These are phyloP conservation scores for Trametes elegans DNA, from an alignment of 768 basidiomycete genomes.

Conservation along the genomic window DNA sequence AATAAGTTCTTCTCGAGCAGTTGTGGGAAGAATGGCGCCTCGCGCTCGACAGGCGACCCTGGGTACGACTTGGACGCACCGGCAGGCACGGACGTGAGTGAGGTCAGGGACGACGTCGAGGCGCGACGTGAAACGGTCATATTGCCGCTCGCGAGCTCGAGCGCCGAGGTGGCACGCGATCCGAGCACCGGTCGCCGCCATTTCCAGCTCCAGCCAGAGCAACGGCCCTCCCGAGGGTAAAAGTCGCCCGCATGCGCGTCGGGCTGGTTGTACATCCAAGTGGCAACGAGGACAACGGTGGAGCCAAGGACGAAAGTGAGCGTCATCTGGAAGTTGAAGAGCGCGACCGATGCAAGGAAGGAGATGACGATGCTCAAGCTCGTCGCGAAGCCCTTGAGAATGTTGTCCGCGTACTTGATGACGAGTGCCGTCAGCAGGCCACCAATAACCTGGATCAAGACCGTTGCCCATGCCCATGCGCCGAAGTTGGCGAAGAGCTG, in stretches of 20 bases:
- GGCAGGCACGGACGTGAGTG: constrained; percentile 20
- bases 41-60: constrained; percentile 26
- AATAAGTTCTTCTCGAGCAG: constrained; percentile 25
- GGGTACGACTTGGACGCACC: constrained; percentile 22
- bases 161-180: constrained; percentile 23
- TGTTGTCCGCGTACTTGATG: constrained; percentile 93
- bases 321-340: constrained; percentile 89
- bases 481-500: constrained; percentile 84
- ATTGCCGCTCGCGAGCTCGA: constrained; percentile 24
- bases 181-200: constrained; percentile 20
- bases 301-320: constrained; percentile 84
- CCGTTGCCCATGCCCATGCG: constrained; percentile 89
- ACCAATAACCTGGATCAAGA: constrained; percentile 85
- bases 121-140: constrained; percentile 27
- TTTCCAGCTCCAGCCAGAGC: constrained; percentile 23
- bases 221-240: constrained; percentile 10
- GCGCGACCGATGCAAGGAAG: constrained; percentile 86
- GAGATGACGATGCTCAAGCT: constrained; percentile 92
- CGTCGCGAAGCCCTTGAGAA: constrained; percentile 93
- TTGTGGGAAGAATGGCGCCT: constrained; percentile 23
- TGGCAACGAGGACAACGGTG: constrained; percentile 78
- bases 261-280: constrained; percentile 92
- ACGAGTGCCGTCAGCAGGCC: constrained; percentile 91
- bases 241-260: constrained; percentile 19
- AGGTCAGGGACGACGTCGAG: constrained; percentile 29